Conservation (phyloP, 768 basidiomycete species). For the Nidula microcarpa region DNA sequence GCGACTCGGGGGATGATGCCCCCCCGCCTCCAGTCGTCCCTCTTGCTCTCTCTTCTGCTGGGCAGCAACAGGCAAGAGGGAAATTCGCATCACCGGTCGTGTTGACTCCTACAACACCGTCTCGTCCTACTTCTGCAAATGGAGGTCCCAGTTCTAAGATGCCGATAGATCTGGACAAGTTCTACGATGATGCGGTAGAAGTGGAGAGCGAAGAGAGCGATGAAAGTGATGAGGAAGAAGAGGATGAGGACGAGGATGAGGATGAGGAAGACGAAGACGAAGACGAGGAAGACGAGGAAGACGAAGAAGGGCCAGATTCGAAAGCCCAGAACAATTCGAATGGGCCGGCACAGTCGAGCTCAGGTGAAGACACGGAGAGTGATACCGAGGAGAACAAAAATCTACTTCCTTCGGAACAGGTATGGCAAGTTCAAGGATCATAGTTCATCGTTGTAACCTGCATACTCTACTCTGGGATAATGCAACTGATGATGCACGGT, state of each 20-base stretch:
- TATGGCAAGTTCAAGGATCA: no score
- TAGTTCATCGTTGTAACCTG: no score
- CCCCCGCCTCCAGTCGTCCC: conserved; percentile 26
- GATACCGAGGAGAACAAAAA: no score
- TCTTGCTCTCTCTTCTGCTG: conserved; percentile 35
- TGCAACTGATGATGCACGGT: no score
- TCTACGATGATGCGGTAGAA: conserved; percentile 56
- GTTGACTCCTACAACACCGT: conserved; percentile 48
- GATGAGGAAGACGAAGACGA: conserved; percentile 24
- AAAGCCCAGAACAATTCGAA: no score
- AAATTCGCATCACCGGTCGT: conserved; percentile 44
- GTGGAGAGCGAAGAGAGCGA: conserved; percentile 20
- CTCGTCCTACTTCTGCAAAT: conserved; percentile 39
- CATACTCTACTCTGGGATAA: no score
- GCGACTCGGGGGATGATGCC: conserved; percentile 63
- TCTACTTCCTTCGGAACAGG: no score
- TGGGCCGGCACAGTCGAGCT: no score
- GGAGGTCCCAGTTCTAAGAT: conserved; percentile 32
- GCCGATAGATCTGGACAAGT: conserved; percentile 65
- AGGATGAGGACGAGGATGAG: conserved; percentile 22
- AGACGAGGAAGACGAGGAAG: conserved; percentile 12
- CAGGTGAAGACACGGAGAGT: no score
- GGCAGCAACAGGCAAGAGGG: conserved; percentile 16
- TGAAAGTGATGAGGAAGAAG: conserved; percentile 21
- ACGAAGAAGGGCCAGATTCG: no score